Percentiles rank a stretch among this genome's conserved stretches.
phyloP scores from a whole-genome alignment of 2,329 filamentous ascomycete genomes.

The Colletotrichum tanaceti region DNA sequence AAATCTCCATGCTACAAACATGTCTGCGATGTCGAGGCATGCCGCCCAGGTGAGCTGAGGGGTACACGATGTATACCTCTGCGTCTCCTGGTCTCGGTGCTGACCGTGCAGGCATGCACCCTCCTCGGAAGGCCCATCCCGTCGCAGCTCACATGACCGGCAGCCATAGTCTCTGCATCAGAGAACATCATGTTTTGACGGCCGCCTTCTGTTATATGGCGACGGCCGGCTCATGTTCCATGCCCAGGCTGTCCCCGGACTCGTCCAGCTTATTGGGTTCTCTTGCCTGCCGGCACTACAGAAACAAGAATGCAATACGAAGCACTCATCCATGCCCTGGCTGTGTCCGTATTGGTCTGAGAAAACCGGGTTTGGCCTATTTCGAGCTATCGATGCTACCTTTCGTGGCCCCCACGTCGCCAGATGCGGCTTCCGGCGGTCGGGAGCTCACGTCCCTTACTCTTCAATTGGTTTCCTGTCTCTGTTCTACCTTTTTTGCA shows the following conservation, averaged over 20 bases:
- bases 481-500: background rate
- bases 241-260: conserved; percentile 21
- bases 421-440: conserved; percentile 14
- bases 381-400: conserved; percentile 1
- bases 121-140: background rate
- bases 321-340: background rate
- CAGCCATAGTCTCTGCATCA: conserved; percentile 2
- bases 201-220: background rate
- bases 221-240: background rate
- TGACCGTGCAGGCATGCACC: background rate
- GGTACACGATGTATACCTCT: no score
- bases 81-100: conserved; percentile 10
- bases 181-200: conserved; percentile 16
- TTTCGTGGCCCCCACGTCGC: conserved; percentile 14
- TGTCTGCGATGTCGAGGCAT: background rate
- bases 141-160: conserved; percentile 14
- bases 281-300: conserved; percentile 3
- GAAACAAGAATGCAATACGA: conserved; percentile 1
- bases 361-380: background rate
- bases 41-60: background rate
- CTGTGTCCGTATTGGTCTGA: background rate
- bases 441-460: background rate
- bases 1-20: background rate
- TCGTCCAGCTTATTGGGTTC: conserved; percentile 5
- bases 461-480: conserved; percentile 1